These are phyloP conservation scores for Vitis hybrid DNA, from an alignment of 177 flowering plant genomes.

Conservation along the genomic window DNA sequence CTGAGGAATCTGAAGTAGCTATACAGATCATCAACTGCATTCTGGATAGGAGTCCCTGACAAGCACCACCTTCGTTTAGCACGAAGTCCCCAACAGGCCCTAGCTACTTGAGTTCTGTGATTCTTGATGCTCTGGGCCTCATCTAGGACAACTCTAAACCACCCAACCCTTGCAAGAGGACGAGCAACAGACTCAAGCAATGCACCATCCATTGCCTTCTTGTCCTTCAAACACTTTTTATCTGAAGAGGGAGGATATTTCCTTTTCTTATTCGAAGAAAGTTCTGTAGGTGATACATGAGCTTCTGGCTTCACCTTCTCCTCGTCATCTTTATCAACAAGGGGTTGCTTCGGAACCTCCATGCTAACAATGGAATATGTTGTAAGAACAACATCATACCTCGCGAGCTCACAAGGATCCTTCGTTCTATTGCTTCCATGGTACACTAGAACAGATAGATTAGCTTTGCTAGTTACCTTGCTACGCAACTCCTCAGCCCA, in stretches of 20 bases:
- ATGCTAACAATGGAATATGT: slow-evolving; percentile 90
- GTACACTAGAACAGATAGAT: slow-evolving; percentile 71
- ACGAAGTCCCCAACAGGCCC: slow-evolving; percentile 98
- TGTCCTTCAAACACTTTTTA: slow-evolving; percentile 43
- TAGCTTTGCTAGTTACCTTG: slow-evolving; percentile 68
- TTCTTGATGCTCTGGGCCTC: slow-evolving; percentile 98
- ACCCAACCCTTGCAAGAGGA: slow-evolving; percentile 83
- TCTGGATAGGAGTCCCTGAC: slow-evolving; percentile 96
- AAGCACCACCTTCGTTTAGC: slow-evolving; percentile 98
- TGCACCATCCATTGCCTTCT: slow-evolving; percentile 43
- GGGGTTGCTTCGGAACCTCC: slow-evolving; percentile 90
- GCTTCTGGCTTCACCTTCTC: slow-evolving; percentile 34
- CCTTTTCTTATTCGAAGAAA: slow-evolving; percentile 55
- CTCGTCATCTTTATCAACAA: slow-evolving; percentile 62
- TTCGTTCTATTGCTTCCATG: slow-evolving; percentile 81
- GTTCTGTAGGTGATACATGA: slow-evolving; percentile 17
- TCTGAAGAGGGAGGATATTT: slow-evolving; percentile 51
- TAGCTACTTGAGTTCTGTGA: slow-evolving; percentile 85
- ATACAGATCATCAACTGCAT: slow-evolving; percentile 92
- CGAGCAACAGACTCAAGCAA: slow-evolving; percentile 56
- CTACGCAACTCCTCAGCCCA: slow-evolving; percentile 83
- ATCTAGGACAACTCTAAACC: slow-evolving; percentile 95
- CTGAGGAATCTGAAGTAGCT: slow-evolving; percentile 93
- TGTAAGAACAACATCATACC: slow-evolving; percentile 87
- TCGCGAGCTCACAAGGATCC: slow-evolving; percentile 74